phyloP scores from a whole-genome alignment of 2,329 filamentous ascomycete genomes.

The Aspergillus eucalypticola region DNA sequence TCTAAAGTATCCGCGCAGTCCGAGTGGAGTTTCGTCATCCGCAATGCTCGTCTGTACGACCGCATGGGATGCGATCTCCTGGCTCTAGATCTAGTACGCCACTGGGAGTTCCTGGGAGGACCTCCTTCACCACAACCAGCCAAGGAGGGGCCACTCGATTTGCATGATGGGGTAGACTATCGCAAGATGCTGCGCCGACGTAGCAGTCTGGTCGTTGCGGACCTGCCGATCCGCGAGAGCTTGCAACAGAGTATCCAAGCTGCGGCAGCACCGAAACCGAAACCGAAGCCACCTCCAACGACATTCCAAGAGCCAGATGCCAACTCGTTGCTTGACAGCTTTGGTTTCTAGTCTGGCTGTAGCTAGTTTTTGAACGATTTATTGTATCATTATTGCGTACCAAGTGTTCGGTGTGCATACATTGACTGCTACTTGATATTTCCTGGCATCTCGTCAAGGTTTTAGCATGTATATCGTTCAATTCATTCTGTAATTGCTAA shows the following conservation, averaged over 20 bases:
- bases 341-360: constrained; percentile 69
- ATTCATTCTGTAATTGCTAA: not conserved
- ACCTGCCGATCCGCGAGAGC: constrained; percentile 54
- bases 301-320: constrained; percentile 92
- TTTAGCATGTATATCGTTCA: too few species aligned
- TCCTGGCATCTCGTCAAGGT: too few species aligned
- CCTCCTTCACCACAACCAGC: constrained; percentile 34
- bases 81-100: constrained; percentile 70
- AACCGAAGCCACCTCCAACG: constrained; percentile 60
- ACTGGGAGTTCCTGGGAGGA: constrained; percentile 52
- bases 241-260: constrained; percentile 41
- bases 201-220: constrained; percentile 77
- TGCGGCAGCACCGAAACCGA: constrained; percentile 25
- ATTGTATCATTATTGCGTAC: too few species aligned
- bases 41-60: constrained; percentile 80
- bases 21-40: constrained; percentile 87
- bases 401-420: too few species aligned
- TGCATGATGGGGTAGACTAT: constrained; percentile 55
- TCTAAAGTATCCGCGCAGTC: constrained; percentile 74
- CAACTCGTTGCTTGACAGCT: constrained; percentile 83
- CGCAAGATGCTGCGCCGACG: constrained; percentile 68
- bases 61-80: constrained; percentile 93
- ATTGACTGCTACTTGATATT: too few species aligned
- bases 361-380: not conserved
- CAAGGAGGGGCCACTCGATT: constrained; percentile 32